Percentiles rank a stretch among this genome's conserved stretches.
These are phyloP conservation scores for Exophiala mesophila DNA, from an alignment of 2,329 filamentous ascomycete genomes.

Conservation along the genomic window DNA sequence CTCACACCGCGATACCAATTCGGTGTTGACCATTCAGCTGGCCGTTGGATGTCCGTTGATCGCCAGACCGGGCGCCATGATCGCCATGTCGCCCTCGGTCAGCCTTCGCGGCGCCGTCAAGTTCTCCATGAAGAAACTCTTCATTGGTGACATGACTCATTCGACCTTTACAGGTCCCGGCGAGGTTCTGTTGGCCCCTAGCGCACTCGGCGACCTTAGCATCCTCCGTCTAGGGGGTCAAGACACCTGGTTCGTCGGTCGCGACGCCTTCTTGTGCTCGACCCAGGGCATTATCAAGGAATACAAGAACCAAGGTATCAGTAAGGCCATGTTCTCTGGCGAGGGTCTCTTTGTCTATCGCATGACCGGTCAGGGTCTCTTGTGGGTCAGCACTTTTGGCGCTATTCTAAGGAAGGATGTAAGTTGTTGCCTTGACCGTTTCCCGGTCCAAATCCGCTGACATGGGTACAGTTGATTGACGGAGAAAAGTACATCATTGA, in stretches of 20 bases:
- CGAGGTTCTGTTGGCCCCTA: slow-evolving; percentile 78
- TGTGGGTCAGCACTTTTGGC: slow-evolving; percentile 91
- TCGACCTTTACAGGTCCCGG: slow-evolving; percentile 86
- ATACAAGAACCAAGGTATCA: slow-evolving; percentile 76
- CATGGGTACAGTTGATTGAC: slow-evolving; percentile 36
- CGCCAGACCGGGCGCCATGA: slow-evolving; percentile 82
- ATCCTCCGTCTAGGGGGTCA: slow-evolving; percentile 70
- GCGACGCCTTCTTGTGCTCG: slow-evolving; percentile 77
- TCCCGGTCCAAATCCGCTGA: neutral
- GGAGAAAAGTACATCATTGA: slow-evolving; percentile 89
- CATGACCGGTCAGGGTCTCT: slow-evolving; percentile 70
- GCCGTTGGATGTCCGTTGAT: slow-evolving; percentile 80
- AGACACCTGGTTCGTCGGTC: slow-evolving; percentile 72
- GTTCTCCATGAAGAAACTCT: slow-evolving; percentile 87
- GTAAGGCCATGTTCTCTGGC: slow-evolving; percentile 89
- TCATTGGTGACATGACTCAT: slow-evolving; percentile 70
- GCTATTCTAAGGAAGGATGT: slow-evolving; percentile 94
- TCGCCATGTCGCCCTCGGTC: slow-evolving; percentile 87
- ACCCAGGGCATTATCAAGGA: slow-evolving; percentile 87
- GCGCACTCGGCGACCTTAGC: slow-evolving; percentile 77
- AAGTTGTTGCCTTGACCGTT: slow-evolving; percentile 35
- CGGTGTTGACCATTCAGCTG: slow-evolving; percentile 80
- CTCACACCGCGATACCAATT: slow-evolving; percentile 86
- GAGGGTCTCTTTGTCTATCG: slow-evolving; percentile 90
- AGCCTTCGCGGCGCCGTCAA: slow-evolving; percentile 77